Conservation (phyloP, 352 stramenopile genomes). For the Phytopythium ostracodes region DNA sequence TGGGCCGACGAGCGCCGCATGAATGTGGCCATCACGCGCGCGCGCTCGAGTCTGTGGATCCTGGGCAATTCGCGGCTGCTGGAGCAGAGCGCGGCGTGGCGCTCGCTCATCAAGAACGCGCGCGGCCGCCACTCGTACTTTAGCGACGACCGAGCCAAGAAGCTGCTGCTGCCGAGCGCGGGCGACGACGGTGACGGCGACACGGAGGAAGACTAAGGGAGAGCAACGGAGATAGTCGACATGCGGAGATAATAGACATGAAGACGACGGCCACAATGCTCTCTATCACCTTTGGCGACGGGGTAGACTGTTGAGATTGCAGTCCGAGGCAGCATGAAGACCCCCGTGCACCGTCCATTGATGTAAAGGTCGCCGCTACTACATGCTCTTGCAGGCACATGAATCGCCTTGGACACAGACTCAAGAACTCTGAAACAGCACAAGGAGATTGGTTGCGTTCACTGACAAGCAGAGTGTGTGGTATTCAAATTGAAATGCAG, state of each 20-base stretch:
- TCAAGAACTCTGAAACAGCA: too few species aligned
- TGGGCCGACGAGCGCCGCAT: constrained; percentile 97
- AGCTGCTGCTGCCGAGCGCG: constrained; percentile 4
- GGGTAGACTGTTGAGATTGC: too few species aligned
- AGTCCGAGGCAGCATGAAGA: too few species aligned
- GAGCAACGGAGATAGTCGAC: too few species aligned
- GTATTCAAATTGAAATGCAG: constrained; percentile 2
- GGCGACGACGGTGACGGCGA: neutral
- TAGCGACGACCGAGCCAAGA: constrained; percentile 17
- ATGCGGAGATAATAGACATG: too few species aligned
- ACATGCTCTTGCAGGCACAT: too few species aligned
- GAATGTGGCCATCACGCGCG: constrained; percentile 98
- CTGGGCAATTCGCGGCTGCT: constrained; percentile 73
- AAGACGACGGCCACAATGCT: too few species aligned
- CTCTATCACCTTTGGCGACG: too few species aligned
- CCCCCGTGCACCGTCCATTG: too few species aligned
- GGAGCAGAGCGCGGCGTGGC: constrained; percentile 63
- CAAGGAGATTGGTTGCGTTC: neutral
- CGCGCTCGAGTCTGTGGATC: constrained; percentile 93
- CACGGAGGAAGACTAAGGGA: constrained; percentile 2
- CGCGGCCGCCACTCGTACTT: constrained; percentile 54
- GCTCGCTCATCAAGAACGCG: constrained; percentile 56
- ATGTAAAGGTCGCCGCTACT: too few species aligned
- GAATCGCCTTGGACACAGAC: too few species aligned
- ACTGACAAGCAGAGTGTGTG: neutral